phyloP scores from a whole-genome alignment of 2,329 filamentous ascomycete species.

The Xylariales sp. region DNA sequence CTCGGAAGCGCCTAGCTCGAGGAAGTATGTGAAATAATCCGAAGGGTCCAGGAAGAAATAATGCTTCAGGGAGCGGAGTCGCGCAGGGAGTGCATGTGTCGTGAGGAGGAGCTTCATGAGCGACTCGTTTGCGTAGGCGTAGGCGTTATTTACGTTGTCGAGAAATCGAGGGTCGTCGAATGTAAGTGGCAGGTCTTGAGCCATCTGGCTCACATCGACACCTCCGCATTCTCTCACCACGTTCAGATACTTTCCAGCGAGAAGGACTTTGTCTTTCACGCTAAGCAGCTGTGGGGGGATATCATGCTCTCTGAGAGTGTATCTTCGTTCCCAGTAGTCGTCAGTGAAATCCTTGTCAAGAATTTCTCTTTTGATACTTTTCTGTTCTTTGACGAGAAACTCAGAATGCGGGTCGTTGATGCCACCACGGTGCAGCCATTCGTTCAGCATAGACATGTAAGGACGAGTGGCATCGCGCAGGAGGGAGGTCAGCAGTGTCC shows the following conservation, averaged over 20 bases:
- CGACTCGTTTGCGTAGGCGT: constrained; percentile 92
- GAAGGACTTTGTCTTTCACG: constrained; percentile 88
- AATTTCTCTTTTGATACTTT: constrained; percentile 86
- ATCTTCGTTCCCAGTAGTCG: constrained; percentile 98
- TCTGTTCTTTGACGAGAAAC: constrained; percentile 93
- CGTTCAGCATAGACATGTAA: constrained; percentile 98
- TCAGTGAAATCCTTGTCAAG: constrained; percentile 96
- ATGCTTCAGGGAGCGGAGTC: constrained; percentile 88
- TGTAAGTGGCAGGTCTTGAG: constrained; percentile 81
- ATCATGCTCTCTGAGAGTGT: constrained; percentile 87
- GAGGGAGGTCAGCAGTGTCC: constrained; percentile 74
- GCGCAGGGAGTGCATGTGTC: constrained; percentile 82
- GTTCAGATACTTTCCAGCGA: constrained; percentile 96
- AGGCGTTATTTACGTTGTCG: constrained; percentile 93
- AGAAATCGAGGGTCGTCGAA: constrained; percentile 91
- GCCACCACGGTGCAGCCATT: constrained; percentile 94
- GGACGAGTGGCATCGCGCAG: constrained; percentile 85
- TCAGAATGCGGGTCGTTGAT: constrained; percentile 93
- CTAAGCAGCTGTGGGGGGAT: constrained; percentile 87
- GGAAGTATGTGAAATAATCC: constrained; percentile 97
- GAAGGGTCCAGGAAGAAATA: constrained; percentile 99
- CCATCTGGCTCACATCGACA: constrained; percentile 86
- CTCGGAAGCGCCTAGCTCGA: constrained; percentile 86
- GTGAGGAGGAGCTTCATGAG: constrained; percentile 87
- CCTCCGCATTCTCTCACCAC: constrained; percentile 96